Conservation (phyloP, 306 rosid genomes). For the Parietaria judaica region DNA sequence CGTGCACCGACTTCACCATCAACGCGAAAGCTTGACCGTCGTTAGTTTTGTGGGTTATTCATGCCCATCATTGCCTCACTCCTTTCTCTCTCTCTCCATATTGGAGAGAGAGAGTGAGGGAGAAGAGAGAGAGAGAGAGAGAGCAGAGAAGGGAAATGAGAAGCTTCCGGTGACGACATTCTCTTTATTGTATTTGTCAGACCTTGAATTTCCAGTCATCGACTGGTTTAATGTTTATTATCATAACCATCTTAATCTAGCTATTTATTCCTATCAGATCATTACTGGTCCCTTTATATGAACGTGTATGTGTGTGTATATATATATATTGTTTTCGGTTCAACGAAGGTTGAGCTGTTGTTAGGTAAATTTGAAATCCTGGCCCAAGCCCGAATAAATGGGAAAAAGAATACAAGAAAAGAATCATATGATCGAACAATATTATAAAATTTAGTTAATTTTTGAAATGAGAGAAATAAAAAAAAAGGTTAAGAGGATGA, state of each 20-base stretch:
- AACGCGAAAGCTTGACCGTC: conserved; percentile 49
- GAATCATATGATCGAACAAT: background rate
- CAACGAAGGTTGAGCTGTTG: too few species aligned
- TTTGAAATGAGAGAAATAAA: too few species aligned
- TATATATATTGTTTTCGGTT: too few species aligned
- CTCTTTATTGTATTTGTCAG: conserved; percentile 11
- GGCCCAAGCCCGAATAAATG: too few species aligned
- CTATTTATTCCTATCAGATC: conserved; percentile 15
- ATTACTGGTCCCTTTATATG: conserved; percentile 1
- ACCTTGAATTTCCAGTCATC: conserved; percentile 21
- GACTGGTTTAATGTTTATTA: conserved; percentile 11
- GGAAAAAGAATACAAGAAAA: background rate
- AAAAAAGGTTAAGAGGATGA: too few species aligned
- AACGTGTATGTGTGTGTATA: too few species aligned
- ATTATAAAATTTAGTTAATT: background rate
- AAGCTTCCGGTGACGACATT: conserved; percentile 9
- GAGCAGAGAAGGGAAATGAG: background rate
- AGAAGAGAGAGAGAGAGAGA: background rate
- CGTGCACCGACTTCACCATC: conserved; percentile 83
- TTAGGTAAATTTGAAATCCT: background rate
- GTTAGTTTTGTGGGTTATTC: conserved; percentile 15
- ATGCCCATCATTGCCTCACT: conserved; percentile 11
- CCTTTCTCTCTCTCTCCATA: conserved; percentile 7
- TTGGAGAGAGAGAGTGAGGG: background rate
- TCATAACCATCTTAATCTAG: conserved; percentile 14